Evolutionary conservation across 768 basidiomycete species (phyloP).

Genomic region (Clathrus columnatus): DNA sequence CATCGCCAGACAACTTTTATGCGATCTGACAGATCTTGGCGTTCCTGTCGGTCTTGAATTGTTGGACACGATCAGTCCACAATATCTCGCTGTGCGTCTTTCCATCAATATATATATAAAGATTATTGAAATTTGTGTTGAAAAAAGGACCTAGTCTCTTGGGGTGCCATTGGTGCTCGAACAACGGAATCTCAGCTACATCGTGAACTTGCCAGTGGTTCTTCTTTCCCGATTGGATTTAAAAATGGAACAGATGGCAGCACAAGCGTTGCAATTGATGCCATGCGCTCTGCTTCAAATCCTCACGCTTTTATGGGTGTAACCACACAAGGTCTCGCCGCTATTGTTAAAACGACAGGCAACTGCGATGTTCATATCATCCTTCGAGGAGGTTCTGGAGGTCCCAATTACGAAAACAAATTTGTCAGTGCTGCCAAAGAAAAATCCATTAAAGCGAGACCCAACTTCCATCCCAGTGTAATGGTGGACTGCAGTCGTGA

Average conservation of each 20-base stretch:
- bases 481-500: slow-evolving; percentile 84
- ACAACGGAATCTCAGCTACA: slow-evolving; percentile 98
- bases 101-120: background rate
- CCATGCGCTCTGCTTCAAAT: slow-evolving; percentile 86
- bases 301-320: slow-evolving; percentile 97
- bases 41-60: slow-evolving; percentile 93
- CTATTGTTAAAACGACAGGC: slow-evolving; percentile 87
- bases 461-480: slow-evolving; percentile 48
- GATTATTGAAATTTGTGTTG: slow-evolving; percentile 4
- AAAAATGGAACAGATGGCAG: slow-evolving; percentile 98
- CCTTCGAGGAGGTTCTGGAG: slow-evolving; percentile 84
- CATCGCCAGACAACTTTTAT: slow-evolving; percentile 78
- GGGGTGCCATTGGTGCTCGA: slow-evolving; percentile 95
- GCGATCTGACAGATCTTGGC: slow-evolving; percentile 82
- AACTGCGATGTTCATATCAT: slow-evolving; percentile 89
- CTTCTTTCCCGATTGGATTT: slow-evolving; percentile 49
- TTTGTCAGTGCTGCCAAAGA: slow-evolving; percentile 57
- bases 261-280: slow-evolving; percentile 88
- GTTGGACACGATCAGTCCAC: slow-evolving; percentile 77
- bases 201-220: slow-evolving; percentile 71
- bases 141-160: slow-evolving; percentile 50
- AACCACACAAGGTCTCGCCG: slow-evolving; percentile 74
- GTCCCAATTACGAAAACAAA: slow-evolving; percentile 80
- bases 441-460: slow-evolving; percentile 56
- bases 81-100: slow-evolving; percentile 59